A percentile compares a stretch with the other conserved stretches of the same genome.
Evolutionary conservation across 352 stramenopile species (phyloP).

Genomic region (Globisporangium cystogenes): DNA sequence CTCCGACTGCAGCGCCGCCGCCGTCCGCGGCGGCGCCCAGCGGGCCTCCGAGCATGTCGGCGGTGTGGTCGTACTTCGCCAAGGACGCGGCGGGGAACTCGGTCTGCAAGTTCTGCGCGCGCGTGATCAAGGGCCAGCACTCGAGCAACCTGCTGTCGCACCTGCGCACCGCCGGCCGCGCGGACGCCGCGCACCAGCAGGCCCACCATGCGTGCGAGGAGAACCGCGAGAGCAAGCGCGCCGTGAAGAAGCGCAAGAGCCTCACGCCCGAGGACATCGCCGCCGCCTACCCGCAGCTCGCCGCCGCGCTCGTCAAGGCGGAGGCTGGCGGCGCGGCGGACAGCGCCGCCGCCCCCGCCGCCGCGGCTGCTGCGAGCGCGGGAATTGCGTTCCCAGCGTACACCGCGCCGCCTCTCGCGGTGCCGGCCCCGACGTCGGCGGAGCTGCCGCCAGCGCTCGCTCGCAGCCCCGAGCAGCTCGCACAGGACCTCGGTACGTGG

Average conservation of each 20-base stretch:
- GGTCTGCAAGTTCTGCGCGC: slow-evolving; percentile 80
- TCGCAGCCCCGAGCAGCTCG: slow-evolving; percentile 55
- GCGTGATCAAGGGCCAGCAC: slow-evolving; percentile 83
- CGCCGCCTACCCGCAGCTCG: slow-evolving; percentile 34
- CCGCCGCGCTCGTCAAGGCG: slow-evolving; percentile 16
- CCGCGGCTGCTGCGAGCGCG: not conserved
- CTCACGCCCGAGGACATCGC: slow-evolving; percentile 48
- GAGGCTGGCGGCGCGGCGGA: not conserved
- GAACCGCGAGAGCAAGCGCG: slow-evolving; percentile 73
- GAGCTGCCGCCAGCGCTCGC: slow-evolving; percentile 7
- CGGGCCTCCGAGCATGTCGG: slow-evolving; percentile 56
- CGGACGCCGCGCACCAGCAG: slow-evolving; percentile 64
- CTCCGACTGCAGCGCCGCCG: not conserved
- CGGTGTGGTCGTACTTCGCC: slow-evolving; percentile 82
- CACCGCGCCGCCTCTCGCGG: not conserved
- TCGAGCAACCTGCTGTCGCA: slow-evolving; percentile 80
- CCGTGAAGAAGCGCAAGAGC: slow-evolving; percentile 73
- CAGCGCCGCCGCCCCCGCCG: not conserved
- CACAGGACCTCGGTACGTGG: slow-evolving; percentile 51
- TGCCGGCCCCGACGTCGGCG: not conserved
- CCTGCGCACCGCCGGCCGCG: slow-evolving; percentile 64
- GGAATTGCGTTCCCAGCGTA: not conserved
- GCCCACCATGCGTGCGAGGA: slow-evolving; percentile 73
- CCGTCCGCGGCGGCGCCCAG: slow-evolving; percentile 12
- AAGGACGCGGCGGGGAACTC: slow-evolving; percentile 74